Base-by-base conservation (phyloP, 768 basidiomycete genomes). In the Termitomyces sp. region DNA sequence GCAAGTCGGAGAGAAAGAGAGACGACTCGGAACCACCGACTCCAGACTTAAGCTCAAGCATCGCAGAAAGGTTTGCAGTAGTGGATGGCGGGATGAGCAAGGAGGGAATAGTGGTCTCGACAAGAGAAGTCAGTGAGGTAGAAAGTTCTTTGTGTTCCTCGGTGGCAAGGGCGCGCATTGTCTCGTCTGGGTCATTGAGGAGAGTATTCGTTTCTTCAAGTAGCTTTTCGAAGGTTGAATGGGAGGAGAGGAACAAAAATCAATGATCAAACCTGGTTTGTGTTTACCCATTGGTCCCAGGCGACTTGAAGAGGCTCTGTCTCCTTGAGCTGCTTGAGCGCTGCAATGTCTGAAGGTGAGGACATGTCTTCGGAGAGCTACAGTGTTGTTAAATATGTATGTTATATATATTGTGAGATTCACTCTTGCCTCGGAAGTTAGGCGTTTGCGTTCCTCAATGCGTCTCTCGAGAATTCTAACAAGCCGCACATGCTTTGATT, bases 41-140 rank as follows among this genome's bases (percentile, higher is more conserved):
- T 16, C 94, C 96, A 0, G 94, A 84, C 65, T 96, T 96, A 48
- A 98, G 75, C 64, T 98, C 96, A 60, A 99, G 74, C 50, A 98
- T 76, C 3, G 92, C 92, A 10, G 89, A 88, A 16, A 92, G 74
- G 3, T 80, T 69, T 0, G 74, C 73, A 1, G 92, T 92, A 3
- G 78, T 62, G 0, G 90, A 90, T 0, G 84, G 74, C 0, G 92
- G 93, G 2, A 91, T 77, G 56, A 96, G 83, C 3, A 94, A 78
- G 0, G 78, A 63, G 0, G 93, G 91, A 64, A 95, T 85, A 0
- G 78, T 82, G 13, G 64, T 63, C 32, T 74, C 68, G 31, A 79
- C 58, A 24, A 75, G 66, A 4, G 69, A 57, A 4, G 69, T 65
- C 46, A 80, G 71, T 4, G 65, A 63, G 9, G 66, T 54, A 3